phyloP scores from a whole-genome alignment of 306 rosid genomes.

The Quercus wislizeni region DNA sequence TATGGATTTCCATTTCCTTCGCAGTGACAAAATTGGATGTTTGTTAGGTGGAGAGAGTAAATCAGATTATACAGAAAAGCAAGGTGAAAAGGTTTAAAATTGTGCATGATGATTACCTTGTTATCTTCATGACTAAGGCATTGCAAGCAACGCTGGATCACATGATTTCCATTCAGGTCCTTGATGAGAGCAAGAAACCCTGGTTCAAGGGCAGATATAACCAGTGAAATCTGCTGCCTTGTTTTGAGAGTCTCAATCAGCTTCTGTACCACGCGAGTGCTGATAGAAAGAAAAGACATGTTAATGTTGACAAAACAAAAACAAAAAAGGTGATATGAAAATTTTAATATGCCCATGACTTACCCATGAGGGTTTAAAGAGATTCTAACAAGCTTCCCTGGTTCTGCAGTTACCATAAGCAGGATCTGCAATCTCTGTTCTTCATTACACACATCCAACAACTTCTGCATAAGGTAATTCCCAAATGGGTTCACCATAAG shows the following conservation, averaged over 20 bases:
- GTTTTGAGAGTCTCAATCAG: conserved; percentile 66
- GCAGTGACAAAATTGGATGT: neutral
- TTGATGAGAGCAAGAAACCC: conserved; percentile 63
- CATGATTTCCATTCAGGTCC: conserved; percentile 68
- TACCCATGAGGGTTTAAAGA: conserved; percentile 67
- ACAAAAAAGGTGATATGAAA: neutral
- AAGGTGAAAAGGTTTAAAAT: neutral
- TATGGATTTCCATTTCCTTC: neutral
- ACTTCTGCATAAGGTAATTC: conserved; percentile 58
- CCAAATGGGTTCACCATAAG: conserved; percentile 63
- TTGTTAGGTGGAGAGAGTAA: neutral
- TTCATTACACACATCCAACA: conserved; percentile 55
- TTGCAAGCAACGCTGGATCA: conserved; percentile 61
- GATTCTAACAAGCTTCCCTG: conserved; percentile 50
- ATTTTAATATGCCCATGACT: conserved; percentile 3
- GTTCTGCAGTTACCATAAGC: conserved; percentile 36
- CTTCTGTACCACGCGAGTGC: conserved; percentile 72
- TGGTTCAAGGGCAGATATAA: conserved; percentile 55
- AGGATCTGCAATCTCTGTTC: conserved; percentile 49
- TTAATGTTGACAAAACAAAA: neutral
- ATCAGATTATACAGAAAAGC: neutral
- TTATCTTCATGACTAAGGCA: conserved; percentile 48
- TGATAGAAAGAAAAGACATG: conserved; percentile 25
- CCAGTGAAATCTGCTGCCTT: conserved; percentile 44
- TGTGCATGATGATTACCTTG: conserved; percentile 29